These are phyloP conservation scores for Aquilaria agallochum DNA, from an alignment of 441 rosid species.

Conservation along the genomic window DNA sequence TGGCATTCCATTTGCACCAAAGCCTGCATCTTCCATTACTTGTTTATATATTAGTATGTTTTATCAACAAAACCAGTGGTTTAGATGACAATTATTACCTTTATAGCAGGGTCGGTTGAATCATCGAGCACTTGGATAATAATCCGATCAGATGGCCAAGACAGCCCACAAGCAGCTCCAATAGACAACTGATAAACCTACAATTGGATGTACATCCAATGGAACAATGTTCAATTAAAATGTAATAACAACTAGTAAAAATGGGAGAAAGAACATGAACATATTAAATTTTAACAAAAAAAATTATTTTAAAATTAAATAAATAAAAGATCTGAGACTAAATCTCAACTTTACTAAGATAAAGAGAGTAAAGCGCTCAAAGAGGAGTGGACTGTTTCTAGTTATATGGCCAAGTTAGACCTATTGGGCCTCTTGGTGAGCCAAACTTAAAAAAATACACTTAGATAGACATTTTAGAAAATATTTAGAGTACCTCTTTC, in stretches of 20 bases:
- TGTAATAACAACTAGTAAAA: too few relatives aligned
- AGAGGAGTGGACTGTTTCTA: too few relatives aligned
- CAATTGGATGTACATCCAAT: not conserved
- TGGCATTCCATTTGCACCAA: constrained; percentile 53
- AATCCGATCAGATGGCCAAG: constrained; percentile 67
- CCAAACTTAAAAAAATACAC: too few relatives aligned
- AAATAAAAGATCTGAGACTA: too few relatives aligned
- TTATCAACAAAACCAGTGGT: not conserved
- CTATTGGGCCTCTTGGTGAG: too few relatives aligned
- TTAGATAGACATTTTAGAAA: not conserved
- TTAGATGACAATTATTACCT: constrained; percentile 26
- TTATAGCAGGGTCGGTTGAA: constrained; percentile 58
- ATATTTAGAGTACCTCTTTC: constrained; percentile 37
- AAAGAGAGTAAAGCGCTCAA: too few relatives aligned
- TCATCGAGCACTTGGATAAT: constrained; percentile 77
- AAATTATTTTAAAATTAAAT: too few relatives aligned
- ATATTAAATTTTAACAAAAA: too few relatives aligned
- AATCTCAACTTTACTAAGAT: too few relatives aligned
- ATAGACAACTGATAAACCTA: constrained; percentile 73
- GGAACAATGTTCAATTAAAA: not conserved
- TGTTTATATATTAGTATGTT: not conserved
- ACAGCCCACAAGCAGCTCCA: constrained; percentile 71
- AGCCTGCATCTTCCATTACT: constrained; percentile 23
- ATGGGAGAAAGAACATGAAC: too few relatives aligned
- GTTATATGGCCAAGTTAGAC: too few relatives aligned